Conservation (phyloP, 2,329 filamentous ascomycete species). For the Lachnellula cervina region DNA sequence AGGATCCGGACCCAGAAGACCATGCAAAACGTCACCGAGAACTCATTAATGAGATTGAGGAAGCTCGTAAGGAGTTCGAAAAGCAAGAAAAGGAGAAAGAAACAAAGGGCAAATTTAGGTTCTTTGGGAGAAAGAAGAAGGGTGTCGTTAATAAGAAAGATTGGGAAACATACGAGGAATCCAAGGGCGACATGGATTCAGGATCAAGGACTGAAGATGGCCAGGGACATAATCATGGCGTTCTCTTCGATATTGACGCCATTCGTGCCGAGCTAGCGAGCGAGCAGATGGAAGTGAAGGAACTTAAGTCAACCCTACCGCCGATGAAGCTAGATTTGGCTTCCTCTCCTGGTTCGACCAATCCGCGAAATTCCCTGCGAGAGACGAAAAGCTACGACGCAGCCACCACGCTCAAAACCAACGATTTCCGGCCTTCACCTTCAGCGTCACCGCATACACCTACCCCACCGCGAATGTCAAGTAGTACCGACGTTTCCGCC, state of each 20-base stretch:
- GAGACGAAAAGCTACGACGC: slow-evolving; percentile 46
- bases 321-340: slow-evolving; percentile 74
- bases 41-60: slow-evolving; percentile 93
- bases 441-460: slow-evolving; percentile 12
- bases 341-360: slow-evolving; percentile 7
- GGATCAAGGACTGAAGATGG: slow-evolving; percentile 22
- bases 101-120: slow-evolving; percentile 56
- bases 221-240: slow-evolving; percentile 36
- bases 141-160: slow-evolving; percentile 67
- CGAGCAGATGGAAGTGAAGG: slow-evolving; percentile 57
- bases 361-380: slow-evolving; percentile 32
- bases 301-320: slow-evolving; percentile 82
- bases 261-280: slow-evolving; percentile 77
- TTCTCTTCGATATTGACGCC: slow-evolving; percentile 93
- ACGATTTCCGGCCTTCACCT: slow-evolving; percentile 7
- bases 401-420: slow-evolving; percentile 27
- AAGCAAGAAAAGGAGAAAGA: slow-evolving; percentile 66
- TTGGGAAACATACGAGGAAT: slow-evolving; percentile 91
- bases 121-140: slow-evolving; percentile 81
- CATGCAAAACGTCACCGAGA: slow-evolving; percentile 83
- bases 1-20: slow-evolving; percentile 94
- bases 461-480: slow-evolving; percentile 4
- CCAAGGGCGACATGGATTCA: slow-evolving; percentile 42
- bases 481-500: slow-evolving; percentile 4
- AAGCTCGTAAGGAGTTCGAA: slow-evolving; percentile 82